Base-by-base conservation (phyloP, 768 basidiomycete species). In the Hortiboletus flavorubellus region DNA sequence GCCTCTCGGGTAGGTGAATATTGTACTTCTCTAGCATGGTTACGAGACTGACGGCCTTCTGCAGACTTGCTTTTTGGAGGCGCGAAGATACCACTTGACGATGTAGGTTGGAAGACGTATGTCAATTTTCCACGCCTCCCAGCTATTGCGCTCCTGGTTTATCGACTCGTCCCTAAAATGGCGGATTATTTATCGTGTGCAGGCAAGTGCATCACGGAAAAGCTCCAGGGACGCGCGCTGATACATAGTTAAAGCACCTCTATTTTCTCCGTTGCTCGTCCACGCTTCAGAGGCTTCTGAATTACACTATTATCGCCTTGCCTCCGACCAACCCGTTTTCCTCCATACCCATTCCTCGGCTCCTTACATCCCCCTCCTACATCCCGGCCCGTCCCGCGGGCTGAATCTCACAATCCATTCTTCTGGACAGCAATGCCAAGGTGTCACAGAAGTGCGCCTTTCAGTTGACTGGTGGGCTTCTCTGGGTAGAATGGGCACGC, bases 391-490 rank as follows among this genome's bases (percentile, higher is more conserved):
- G 16, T 58, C 64, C 8, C 63, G 58, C 21, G 80, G 82, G 9
- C 53, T 89, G 16, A 73, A 78, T 41, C 72, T 93, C 51, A 79
- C 75, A 2, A 72, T 93, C 8, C 83, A 87, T 63, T 78, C 83
- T 0, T 79, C 83, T 4, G 80, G 78, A 9, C 43, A 70, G 5
- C 72, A 69, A 14, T 94, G 91, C 67, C 46, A 57, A 35, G 65
- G 58, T 35, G 70, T 65, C 39, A 58, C 67, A 35, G 15, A 58
- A 5, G 59, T 94, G 4, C 61, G 67, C 2, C 65, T 96, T n/a
- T 70, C 72, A 14, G 65, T 96, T 8, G 90, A 94, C 65, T 84
- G 85, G 83, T 75, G 76, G 68, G 76, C 80, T 10, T 91, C 87
- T 2, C 54, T 91, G 7, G 91, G 90, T 2, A 78, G 88, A 37